phyloP scores from a whole-genome alignment of 805 yeast species.

The Pichia scutulata region DNA sequence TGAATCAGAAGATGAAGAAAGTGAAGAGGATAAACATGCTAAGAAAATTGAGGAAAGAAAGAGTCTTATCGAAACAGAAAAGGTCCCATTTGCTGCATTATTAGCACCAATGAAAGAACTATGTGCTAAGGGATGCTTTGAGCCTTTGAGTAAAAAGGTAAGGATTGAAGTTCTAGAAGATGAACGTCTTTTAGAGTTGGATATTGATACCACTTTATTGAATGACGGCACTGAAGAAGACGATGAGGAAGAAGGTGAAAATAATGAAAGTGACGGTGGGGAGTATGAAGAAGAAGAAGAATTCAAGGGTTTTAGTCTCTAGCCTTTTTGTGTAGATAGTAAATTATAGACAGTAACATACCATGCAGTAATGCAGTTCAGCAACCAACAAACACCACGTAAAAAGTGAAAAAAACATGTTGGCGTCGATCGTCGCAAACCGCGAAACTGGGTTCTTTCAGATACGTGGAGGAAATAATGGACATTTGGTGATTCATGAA shows the following conservation, averaged over 20 bases:
- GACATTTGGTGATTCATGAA: background rate
- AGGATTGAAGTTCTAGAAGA: slow-evolving; percentile 62
- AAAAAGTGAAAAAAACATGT: background rate
- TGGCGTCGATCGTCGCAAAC: background rate
- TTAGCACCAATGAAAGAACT: slow-evolving; percentile 56
- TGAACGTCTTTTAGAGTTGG: slow-evolving; percentile 58
- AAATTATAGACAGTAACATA: too few species aligned
- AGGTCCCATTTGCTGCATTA: slow-evolving; percentile 46
- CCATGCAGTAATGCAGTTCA: too few species aligned
- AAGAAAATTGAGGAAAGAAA: slow-evolving; percentile 15
- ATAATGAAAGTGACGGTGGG: slow-evolving; percentile 26
- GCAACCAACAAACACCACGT: too few species aligned
- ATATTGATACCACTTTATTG: slow-evolving; percentile 30
- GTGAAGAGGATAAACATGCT: slow-evolving; percentile 5
- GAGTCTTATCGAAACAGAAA: slow-evolving; percentile 14
- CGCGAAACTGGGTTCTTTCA: background rate
- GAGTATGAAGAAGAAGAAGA: slow-evolving; percentile 16
- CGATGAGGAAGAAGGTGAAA: slow-evolving; percentile 19
- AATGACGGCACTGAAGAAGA: slow-evolving; percentile 13
- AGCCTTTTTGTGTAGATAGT: background rate
- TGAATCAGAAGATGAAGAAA: slow-evolving; percentile 21
- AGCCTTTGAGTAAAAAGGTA: slow-evolving; percentile 58
- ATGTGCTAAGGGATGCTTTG: slow-evolving; percentile 40
- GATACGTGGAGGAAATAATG: background rate
- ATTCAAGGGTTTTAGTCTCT: slow-evolving; percentile 8